Conservation (phyloP, 139 green algal genomes). For the Eudorina sp. region DNA sequence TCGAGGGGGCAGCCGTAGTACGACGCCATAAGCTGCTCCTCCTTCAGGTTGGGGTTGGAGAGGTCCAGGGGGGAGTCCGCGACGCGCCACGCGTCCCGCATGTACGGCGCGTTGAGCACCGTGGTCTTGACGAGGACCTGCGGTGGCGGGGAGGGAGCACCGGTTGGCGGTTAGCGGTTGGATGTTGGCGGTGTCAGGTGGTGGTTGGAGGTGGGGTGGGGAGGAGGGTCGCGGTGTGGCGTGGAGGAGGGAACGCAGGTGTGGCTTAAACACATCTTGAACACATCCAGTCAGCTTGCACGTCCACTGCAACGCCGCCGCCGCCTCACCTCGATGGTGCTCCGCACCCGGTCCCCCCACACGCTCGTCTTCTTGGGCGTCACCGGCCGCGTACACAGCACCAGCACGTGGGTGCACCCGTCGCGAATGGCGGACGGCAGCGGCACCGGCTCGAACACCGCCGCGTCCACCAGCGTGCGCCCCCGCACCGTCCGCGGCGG, state of each 20-base stretch:
- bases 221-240: too few species aligned
- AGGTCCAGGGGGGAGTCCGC: background rate
- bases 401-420: slow-evolving; percentile 90
- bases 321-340: slow-evolving; percentile 35
- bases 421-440: slow-evolving; percentile 70
- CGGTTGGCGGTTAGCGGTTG: too few species aligned
- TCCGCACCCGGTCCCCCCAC: slow-evolving; percentile 50
- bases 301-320: background rate
- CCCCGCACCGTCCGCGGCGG: slow-evolving; percentile 53
- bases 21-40: slow-evolving; percentile 49
- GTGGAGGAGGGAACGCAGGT: too few species aligned
- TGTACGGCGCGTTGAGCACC: slow-evolving; percentile 64
- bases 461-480: slow-evolving; percentile 87
- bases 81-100: slow-evolving; percentile 68
- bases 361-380: slow-evolving; percentile 26
- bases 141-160: too few species aligned
- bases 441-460: slow-evolving; percentile 88
- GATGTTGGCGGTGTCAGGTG: too few species aligned
- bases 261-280: too few species aligned
- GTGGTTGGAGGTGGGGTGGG: too few species aligned
- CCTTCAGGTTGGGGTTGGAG: background rate
- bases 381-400: slow-evolving; percentile 77
- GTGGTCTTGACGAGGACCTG: slow-evolving; percentile 15
- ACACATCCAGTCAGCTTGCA: too few species aligned
- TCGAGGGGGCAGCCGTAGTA: slow-evolving; percentile 38